Evolutionary conservation across 2,329 filamentous ascomycete species (phyloP).

Genomic region (Triangularia setosa): DNA sequence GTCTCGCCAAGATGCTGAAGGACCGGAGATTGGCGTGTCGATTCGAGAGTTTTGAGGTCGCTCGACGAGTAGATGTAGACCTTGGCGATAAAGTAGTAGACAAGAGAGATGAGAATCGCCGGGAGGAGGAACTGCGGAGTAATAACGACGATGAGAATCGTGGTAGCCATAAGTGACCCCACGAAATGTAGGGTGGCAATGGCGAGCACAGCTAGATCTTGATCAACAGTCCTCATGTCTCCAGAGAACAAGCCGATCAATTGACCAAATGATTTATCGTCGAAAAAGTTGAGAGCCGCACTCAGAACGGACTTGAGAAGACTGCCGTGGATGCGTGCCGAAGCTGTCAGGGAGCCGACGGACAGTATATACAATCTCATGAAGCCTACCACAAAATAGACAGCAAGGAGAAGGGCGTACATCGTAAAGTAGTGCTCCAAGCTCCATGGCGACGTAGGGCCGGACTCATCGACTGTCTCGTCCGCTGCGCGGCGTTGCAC

Average conservation of each 20-base stretch:
- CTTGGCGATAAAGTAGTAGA: constrained; percentile 16
- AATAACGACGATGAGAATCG: constrained; percentile 14
- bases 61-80: constrained; percentile 19
- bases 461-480: constrained; percentile 22
- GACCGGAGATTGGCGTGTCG: constrained; percentile 18
- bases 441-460: constrained; percentile 51
- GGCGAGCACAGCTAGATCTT: constrained; percentile 87
- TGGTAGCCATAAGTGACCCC: constrained; percentile 10
- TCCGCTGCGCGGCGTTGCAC: constrained; percentile 26
- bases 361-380: constrained; percentile 85
- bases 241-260: constrained; percentile 98
- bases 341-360: constrained; percentile 82
- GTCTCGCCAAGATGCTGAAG: constrained; percentile 23
- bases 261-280: constrained; percentile 88
- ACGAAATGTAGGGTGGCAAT: constrained; percentile 45
- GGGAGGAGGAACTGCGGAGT: constrained; percentile 14
- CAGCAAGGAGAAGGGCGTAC: constrained; percentile 72
- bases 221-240: constrained; percentile 93
- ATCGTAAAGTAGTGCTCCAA: constrained; percentile 76
- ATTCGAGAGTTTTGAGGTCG: constrained; percentile 20
- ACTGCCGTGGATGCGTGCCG: constrained; percentile 71
- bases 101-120: constrained; percentile 11
- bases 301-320: constrained; percentile 75
- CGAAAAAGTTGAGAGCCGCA: constrained; percentile 94
- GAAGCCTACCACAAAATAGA: constrained; percentile 76